Evolutionary conservation across 2,329 filamentous ascomycete genomes (phyloP).

Genomic region (Rugonectria rugulosa): DNA sequence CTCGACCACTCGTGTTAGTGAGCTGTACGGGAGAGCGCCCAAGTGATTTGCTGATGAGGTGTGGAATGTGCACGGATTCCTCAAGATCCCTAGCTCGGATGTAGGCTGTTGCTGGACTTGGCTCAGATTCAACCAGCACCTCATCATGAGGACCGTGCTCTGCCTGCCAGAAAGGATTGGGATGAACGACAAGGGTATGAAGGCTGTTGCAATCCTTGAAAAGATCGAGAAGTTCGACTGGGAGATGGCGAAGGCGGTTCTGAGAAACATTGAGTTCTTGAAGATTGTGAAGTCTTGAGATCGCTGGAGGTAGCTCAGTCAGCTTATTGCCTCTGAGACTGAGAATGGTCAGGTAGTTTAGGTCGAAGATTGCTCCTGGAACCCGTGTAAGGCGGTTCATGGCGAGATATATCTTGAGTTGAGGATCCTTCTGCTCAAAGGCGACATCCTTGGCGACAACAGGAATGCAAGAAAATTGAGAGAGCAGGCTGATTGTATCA

Average conservation of each 20-base stretch:
- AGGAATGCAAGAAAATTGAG: constrained; percentile 62
- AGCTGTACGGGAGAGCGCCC: constrained; percentile 44
- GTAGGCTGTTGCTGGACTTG: constrained; percentile 16
- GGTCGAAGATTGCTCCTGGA: constrained; percentile 67
- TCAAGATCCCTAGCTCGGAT: constrained; percentile 9
- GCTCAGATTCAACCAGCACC: neutral
- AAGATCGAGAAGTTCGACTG: constrained; percentile 68
- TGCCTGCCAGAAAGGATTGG: constrained; percentile 68
- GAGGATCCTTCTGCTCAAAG: constrained; percentile 65
- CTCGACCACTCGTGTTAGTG: constrained; percentile 39
- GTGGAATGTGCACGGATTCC: constrained; percentile 16
- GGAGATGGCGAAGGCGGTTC: constrained; percentile 67
- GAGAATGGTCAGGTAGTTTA: constrained; percentile 69
- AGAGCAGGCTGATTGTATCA: constrained; percentile 63
- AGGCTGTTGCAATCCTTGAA: constrained; percentile 56
- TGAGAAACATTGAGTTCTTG: constrained; percentile 71
- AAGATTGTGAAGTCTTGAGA: constrained; percentile 65
- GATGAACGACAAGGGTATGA: constrained; percentile 62
- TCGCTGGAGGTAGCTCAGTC: constrained; percentile 65
- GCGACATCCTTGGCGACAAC: constrained; percentile 62
- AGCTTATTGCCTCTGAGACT: constrained; percentile 72
- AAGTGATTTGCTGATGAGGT: constrained; percentile 35
- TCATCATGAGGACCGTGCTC: constrained; percentile 22
- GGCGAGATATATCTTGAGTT: constrained; percentile 67
- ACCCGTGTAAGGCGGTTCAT: constrained; percentile 64